Base-by-base conservation (phyloP, 345 rosid genomes). In the Populus ilicifolia region DNA sequence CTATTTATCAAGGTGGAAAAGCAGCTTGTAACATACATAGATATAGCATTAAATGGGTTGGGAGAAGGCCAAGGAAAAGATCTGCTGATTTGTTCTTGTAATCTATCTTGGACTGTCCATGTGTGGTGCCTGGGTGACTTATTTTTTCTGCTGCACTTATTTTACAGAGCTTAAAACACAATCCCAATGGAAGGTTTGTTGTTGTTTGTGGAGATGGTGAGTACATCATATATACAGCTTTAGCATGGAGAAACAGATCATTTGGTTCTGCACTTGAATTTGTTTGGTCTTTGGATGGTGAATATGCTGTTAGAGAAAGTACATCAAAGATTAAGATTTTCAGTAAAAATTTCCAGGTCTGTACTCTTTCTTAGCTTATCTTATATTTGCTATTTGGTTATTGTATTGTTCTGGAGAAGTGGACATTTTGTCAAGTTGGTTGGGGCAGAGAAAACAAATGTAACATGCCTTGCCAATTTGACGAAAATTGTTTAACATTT, bases 171-270 rank as follows among this genome's bases (percentile, higher is more conserved):
- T 86, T 96, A 83, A 94, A 89, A 88, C 98, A 96, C 89, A 94
- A 96, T 74, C 99, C 98, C 61, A 96, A 94, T 84, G 97, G 98
- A 80, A 89, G 99, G 84, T 96, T 92, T 79, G 98, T 94, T 74
- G 98, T 92, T 69, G 99, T 96, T 65, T 94, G 99, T 81, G 99
- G 99, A 80, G 99, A 94, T 82, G 99, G 99, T 43, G 99, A 96
- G 80, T 96, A 90, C 83, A 92, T 96, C 75, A 96, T 94, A 80
- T 96, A 96, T 77, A 96, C 99, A 7, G 98, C 99, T 80, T 78
- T 96, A 85, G 99, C 99, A 36, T 96, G 99, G 99, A 94, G 99
- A 87, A 96, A 96, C 82, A 90, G 97, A 86, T 96, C 99, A 64
- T 96, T 94, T 89, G 99, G 99, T 73, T 92, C 99, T 33, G 98